These are phyloP conservation scores for Lunularia cruciata DNA, from an alignment of 225 moss, liverwort and hornwort species.

Conservation along the genomic window DNA sequence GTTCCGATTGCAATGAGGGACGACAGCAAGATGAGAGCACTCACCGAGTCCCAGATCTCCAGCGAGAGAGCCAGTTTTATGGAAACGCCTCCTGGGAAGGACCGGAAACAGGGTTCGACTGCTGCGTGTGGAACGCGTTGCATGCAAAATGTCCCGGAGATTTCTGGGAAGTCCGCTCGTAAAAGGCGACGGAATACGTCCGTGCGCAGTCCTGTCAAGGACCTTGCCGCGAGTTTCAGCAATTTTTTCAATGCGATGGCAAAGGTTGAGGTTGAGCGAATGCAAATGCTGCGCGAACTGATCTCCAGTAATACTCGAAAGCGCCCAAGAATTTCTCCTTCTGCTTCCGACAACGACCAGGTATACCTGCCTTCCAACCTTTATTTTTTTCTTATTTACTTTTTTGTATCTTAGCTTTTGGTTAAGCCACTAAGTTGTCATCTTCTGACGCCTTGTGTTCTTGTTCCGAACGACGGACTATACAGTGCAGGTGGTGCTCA, in stretches of 20 bases:
- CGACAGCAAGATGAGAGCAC: constrained; percentile 36
- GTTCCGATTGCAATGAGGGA: constrained; percentile 34
- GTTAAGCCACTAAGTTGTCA: too few species aligned
- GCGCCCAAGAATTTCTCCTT: constrained; percentile 27
- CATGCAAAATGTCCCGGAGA: constrained; percentile 46
- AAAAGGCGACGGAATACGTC: constrained; percentile 47
- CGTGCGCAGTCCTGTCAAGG: constrained; percentile 46
- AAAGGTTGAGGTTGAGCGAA: constrained; percentile 46
- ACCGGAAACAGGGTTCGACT: constrained; percentile 43
- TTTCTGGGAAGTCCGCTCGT: constrained; percentile 41
- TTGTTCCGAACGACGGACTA: background rate
- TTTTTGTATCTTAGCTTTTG: background rate
- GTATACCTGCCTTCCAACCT: constrained; percentile 7
- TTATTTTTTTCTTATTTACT: background rate
- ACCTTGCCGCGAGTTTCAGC: constrained; percentile 43
- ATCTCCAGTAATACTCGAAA: constrained; percentile 33
- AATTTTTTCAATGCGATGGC: constrained; percentile 54
- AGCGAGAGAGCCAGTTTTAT: constrained; percentile 45
- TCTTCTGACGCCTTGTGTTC: too few species aligned
- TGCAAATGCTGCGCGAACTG: constrained; percentile 48
- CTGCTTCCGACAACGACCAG: constrained; percentile 41
- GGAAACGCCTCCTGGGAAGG: constrained; percentile 42
- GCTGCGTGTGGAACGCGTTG: constrained; percentile 42
- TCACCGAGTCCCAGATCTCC: constrained; percentile 48
- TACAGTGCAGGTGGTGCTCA: constrained; percentile 52